phyloP scores from a whole-genome alignment of 352 stramenopile genomes.

The Pythium myriotylum region DNA sequence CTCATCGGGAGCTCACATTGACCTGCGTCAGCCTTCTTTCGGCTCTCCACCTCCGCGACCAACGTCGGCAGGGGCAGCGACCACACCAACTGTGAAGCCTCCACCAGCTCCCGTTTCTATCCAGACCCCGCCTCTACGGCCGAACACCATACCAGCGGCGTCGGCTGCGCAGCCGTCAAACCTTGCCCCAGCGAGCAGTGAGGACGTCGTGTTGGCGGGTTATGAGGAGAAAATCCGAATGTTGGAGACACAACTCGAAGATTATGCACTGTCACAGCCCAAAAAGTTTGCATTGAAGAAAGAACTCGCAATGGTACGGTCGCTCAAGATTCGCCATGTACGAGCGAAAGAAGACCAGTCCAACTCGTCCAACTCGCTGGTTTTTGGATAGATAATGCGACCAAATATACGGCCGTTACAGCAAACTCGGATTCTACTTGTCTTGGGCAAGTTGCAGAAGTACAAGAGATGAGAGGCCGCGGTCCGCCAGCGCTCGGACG shows the following conservation, averaged over 20 bases:
- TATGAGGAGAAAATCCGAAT: constrained; percentile 39
- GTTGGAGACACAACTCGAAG: constrained; percentile 61
- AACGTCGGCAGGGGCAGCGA: background rate
- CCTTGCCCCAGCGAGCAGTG: background rate
- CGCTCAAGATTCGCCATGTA: constrained; percentile 63
- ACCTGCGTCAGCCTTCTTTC: constrained; percentile 27
- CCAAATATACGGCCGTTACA: constrained; percentile 29
- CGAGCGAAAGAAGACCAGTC: constrained; percentile 27
- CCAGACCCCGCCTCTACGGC: background rate
- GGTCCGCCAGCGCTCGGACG: constrained; percentile 27
- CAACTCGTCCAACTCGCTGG: background rate
- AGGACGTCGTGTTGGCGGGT: constrained; percentile 13
- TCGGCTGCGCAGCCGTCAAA: background rate
- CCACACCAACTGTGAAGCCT: background rate
- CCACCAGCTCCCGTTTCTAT: constrained; percentile 4
- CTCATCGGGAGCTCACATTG: constrained; percentile 21
- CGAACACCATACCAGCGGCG: background rate
- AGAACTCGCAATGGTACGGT: constrained; percentile 74
- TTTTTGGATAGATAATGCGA: background rate
- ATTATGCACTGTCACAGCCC: constrained; percentile 66
- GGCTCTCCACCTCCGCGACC: background rate
- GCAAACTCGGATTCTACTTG: no score
- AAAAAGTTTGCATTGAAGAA: constrained; percentile 83
- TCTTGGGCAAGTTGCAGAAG: no score
- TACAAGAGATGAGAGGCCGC: constrained; percentile 16